Evolutionary conservation across 768 basidiomycete species (phyloP).

Genomic region (Leccinum pellstonianum): DNA sequence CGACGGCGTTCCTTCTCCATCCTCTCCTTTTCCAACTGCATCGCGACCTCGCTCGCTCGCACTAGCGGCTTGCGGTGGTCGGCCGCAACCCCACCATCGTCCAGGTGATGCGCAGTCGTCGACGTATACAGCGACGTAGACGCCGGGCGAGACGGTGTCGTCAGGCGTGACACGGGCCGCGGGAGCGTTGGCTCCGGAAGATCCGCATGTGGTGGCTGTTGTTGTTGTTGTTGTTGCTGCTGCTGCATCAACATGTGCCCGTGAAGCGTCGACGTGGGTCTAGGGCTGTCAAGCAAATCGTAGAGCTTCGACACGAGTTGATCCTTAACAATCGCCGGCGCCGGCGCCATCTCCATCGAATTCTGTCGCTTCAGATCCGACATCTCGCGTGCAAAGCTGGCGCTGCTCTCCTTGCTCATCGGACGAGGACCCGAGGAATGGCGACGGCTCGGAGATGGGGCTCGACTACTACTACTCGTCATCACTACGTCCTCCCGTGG

Average conservation of each 20-base stretch:
- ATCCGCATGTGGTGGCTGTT: conserved; percentile 24
- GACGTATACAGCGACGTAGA: conserved; percentile 22
- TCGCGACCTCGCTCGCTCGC: conserved; percentile 53
- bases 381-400: conserved; percentile 20
- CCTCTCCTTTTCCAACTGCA: conserved; percentile 49
- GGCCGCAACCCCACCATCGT: conserved; percentile 8
- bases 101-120: conserved; percentile 11
- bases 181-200: conserved; percentile 26
- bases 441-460: conserved; percentile 28
- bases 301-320: conserved; percentile 41
- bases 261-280: conserved; percentile 41
- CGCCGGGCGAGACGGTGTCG: conserved; percentile 23
- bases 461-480: conserved; percentile 18
- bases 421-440: conserved; percentile 23
- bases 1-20: conserved; percentile 35
- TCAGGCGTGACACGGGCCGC: conserved; percentile 23
- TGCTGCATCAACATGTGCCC: conserved; percentile 26
- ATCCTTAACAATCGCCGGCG: conserved; percentile 17
- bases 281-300: conserved; percentile 46
- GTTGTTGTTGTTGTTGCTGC: no score
- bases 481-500: conserved; percentile 31
- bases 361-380: conserved; percentile 24
- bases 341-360: conserved; percentile 16
- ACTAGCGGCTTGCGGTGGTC: conserved; percentile 35
- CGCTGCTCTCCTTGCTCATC: conserved; percentile 8